phyloP scores from a whole-genome alignment of 2,329 filamentous ascomycete species.

The Cucurbitaria berberidis region DNA sequence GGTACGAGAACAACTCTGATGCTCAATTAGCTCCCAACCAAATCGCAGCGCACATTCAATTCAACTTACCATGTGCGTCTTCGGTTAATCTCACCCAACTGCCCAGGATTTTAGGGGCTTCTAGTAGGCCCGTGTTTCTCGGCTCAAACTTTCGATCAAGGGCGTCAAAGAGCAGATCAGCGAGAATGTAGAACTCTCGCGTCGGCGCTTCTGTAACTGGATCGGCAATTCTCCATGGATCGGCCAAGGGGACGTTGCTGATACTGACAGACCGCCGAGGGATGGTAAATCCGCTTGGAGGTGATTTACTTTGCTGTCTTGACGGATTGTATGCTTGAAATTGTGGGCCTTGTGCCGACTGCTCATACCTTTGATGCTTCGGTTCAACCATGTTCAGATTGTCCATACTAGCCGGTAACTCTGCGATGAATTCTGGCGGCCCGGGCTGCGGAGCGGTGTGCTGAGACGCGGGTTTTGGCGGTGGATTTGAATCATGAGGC shows the following conservation, averaged over 20 bases:
- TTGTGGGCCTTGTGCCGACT: constrained; percentile 12
- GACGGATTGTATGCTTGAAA: constrained; percentile 41
- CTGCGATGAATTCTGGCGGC: constrained; percentile 41
- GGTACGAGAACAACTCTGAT: constrained; percentile 37
- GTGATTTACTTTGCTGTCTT: constrained; percentile 18
- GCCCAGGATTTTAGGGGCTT: constrained; percentile 41
- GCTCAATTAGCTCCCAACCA: neutral
- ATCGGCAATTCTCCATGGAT: constrained; percentile 45
- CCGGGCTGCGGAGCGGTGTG: constrained; percentile 7
- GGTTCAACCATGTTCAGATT: constrained; percentile 28
- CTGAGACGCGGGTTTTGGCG: constrained; percentile 19
- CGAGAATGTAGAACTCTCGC: constrained; percentile 45
- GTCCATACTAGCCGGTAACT: constrained; percentile 44
- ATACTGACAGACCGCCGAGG: constrained; percentile 38
- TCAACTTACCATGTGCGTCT: constrained; percentile 36
- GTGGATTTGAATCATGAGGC: constrained; percentile 15
- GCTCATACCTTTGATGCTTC: constrained; percentile 13
- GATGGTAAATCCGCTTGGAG: constrained; percentile 32
- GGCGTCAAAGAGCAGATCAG: constrained; percentile 44
- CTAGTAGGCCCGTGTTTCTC: constrained; percentile 42
- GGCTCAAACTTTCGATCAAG: constrained; percentile 44
- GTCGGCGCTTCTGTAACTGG: constrained; percentile 41
- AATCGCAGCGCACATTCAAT: neutral
- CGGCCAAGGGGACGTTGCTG: constrained; percentile 35
- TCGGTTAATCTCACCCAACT: constrained; percentile 40